These are phyloP conservation scores for Mycena amicta DNA, from an alignment of 768 basidiomycete genomes.

Conservation along the genomic window DNA sequence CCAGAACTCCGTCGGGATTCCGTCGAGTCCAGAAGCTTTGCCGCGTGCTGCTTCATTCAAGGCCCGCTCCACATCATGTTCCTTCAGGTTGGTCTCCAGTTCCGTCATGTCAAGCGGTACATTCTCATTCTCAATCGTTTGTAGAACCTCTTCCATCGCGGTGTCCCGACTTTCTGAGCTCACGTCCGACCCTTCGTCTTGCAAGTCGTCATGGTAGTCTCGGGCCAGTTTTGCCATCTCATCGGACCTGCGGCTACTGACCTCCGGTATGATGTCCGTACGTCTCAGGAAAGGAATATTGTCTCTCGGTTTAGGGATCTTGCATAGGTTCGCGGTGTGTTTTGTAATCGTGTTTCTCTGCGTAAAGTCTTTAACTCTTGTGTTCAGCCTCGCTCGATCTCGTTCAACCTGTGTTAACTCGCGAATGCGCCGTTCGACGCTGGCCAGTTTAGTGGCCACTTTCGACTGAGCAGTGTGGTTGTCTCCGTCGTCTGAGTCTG, in stretches of 20 bases:
- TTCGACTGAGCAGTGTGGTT: no score
- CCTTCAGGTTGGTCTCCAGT: not conserved
- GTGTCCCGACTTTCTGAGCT: not conserved
- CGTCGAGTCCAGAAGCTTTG: constrained; percentile 1
- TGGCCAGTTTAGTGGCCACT: not conserved
- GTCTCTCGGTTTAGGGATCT: constrained; percentile 3
- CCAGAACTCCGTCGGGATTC: constrained; percentile 22
- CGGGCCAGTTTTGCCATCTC: constrained; percentile 18
- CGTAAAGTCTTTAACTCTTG: not conserved
- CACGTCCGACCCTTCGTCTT: not conserved
- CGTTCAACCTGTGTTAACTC: not conserved
- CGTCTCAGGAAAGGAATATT: not conserved
- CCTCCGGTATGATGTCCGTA: not conserved
- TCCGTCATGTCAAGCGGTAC: not conserved
- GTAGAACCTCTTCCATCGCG: not conserved
- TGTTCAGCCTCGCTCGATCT: not conserved
- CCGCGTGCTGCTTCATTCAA: not conserved
- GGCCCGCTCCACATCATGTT: not conserved
- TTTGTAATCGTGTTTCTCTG: constrained; percentile 11
- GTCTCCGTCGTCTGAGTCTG: not conserved
- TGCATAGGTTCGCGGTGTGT: constrained; percentile 7
- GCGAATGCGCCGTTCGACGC: not conserved
- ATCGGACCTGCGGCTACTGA: constrained; percentile 8
- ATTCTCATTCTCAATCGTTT: not conserved
- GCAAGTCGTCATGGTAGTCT: constrained; percentile 19